Base-by-base conservation (phyloP, 345 rosid species). In the Litchi chinensis region DNA sequence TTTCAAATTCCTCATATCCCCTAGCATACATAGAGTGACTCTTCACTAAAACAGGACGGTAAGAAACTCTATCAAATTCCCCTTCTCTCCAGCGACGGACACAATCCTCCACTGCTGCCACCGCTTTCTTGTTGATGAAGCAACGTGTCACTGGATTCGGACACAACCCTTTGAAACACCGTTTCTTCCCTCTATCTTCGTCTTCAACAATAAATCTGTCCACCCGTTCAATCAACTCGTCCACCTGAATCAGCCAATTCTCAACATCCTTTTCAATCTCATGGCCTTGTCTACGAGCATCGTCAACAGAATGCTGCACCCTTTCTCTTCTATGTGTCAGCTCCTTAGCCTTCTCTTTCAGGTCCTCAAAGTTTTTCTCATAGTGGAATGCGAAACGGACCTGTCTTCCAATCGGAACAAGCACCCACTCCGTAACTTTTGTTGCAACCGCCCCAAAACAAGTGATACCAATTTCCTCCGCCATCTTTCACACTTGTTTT, bases 241-340 rank as follows among this genome's bases (percentile, higher is more conserved):
- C 12, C 6, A 41, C 79, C 0, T 0, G 5, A 4, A 0, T 26
- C 41, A 28, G 62, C 82, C 76, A 78, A 0, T 16, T 0, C 22
- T 44, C 3, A 13, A 78, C 76, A 1, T 5, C 40, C 37, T 66
- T 11, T 32, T 28, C 13, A 16, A 78, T 70, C 52, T 73, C 77
- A 0, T 74, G 40, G 0, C 69, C 79, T 0, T 57, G 79, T 63
- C 6, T 56, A 0, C 0, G 21, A 7, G 73, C 85, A 15, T 24
- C 68, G 3, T 22, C 24, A 40, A 78, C 68, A 8, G 1, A 8
- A 59, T 10, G 28, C 3, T 70, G 24, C 71, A 77, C 65, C 50
- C 2, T 62, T 21, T 62, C 67, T 43, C 65, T 65, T 48, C 0
- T 62, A 65, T 1, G 0, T 32, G 3, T 4, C 43, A 75, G 52